Conservation (phyloP, 208 protist species). For the Crithidia acanthocephali region DNA sequence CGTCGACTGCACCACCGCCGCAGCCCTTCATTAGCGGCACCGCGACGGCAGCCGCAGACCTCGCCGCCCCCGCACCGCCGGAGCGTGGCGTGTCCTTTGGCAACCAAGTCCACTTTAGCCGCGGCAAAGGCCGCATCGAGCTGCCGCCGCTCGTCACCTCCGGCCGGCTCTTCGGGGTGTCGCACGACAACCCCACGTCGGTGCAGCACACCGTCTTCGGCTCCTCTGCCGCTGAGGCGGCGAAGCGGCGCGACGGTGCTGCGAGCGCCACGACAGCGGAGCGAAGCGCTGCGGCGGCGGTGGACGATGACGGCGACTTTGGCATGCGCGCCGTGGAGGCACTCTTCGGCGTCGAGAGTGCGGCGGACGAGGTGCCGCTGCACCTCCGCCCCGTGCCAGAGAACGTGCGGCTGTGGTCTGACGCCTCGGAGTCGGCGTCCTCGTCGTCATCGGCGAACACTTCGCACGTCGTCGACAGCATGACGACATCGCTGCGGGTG, state of each 20-base stretch:
- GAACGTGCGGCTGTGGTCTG: slow-evolving; percentile 3
- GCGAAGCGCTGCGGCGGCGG: background rate
- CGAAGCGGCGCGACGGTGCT: no score
- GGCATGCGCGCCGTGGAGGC: slow-evolving; percentile 11
- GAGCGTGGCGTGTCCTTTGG: slow-evolving; percentile 62
- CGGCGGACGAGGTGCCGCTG: slow-evolving; percentile 2
- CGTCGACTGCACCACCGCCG: background rate
- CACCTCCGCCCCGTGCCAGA: slow-evolving; percentile 10
- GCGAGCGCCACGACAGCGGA: background rate
- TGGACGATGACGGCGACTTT: slow-evolving; percentile 7
- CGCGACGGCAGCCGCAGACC: background rate
- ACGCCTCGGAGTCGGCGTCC: slow-evolving; percentile 5
- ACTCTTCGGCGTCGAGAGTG: slow-evolving; percentile 5
- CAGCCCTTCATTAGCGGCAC: background rate
- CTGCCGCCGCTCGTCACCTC: slow-evolving; percentile 66
- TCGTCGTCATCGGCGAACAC: background rate
- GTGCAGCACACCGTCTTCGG: slow-evolving; percentile 22
- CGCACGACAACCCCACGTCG: slow-evolving; percentile 11
- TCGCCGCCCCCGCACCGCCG: slow-evolving; percentile 30
- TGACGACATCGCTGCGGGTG: background rate
- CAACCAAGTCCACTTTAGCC: slow-evolving; percentile 42
- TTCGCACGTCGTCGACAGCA: background rate
- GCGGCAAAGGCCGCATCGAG: slow-evolving; percentile 36
- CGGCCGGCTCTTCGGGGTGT: slow-evolving; percentile 32
- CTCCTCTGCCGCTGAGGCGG: background rate